Evolutionary conservation across 371 early-diverging fungal species (phyloP).

Genomic region (Lichtheimia ornata): DNA sequence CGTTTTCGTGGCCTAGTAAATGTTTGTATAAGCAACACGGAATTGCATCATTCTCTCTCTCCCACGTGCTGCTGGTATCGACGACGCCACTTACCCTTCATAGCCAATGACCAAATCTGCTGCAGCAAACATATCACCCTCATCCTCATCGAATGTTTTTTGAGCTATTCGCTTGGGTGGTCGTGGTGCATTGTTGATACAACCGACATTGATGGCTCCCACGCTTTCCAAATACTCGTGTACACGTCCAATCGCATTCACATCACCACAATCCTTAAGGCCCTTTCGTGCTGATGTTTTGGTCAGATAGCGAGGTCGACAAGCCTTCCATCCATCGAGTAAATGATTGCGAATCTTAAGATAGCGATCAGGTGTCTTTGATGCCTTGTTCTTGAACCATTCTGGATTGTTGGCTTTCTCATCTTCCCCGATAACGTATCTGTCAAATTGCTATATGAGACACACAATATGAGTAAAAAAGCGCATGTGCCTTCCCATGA

Average conservation of each 20-base stretch:
- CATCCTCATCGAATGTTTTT: conserved; percentile 21
- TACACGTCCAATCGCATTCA: conserved; percentile 89
- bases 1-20: conserved; percentile 52
- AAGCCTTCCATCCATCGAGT: conserved; percentile 69
- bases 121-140: conserved; percentile 25
- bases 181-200: conserved; percentile 37
- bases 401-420: conserved; percentile 70
- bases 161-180: conserved; percentile 30
- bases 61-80: not conserved
- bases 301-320: conserved; percentile 71
- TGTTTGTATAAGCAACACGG: not conserved
- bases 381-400: conserved; percentile 73
- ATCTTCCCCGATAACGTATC: conserved; percentile 46
- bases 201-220: conserved; percentile 77
- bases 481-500: no score
- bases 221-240: conserved; percentile 82
- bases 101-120: conserved; percentile 40
- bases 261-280: conserved; percentile 77
- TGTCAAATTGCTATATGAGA: conserved; percentile 16
- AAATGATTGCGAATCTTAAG: conserved; percentile 85
- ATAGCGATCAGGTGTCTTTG: conserved; percentile 90
- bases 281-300: conserved; percentile 59
- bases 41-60: conserved; percentile 2
- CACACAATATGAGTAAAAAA: not conserved
- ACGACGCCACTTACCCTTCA: conserved; percentile 35